Percentiles rank a stretch among this genome's conserved stretches.
Conservation (phyloP, 108 stramenopile species). For the Skeletonema tropicum region DNA sequence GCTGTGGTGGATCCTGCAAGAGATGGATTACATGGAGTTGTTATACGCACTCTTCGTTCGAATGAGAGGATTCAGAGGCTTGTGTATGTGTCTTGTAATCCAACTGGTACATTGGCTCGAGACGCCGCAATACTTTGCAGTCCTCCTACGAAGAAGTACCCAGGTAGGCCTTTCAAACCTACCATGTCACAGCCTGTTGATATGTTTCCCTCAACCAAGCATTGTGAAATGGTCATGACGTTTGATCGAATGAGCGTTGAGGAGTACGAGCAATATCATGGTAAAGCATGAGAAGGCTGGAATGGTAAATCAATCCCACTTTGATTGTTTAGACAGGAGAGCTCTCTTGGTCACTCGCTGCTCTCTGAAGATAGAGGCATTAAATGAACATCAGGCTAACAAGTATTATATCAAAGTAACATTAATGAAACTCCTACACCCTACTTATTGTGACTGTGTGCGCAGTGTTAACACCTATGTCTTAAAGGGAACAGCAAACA, state of each 20-base stretch:
- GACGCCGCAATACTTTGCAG: conserved; percentile 84
- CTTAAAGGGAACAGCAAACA: too few relatives aligned
- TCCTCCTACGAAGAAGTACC: conserved; percentile 75
- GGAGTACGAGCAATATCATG: conserved; percentile 45
- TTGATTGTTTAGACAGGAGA: too few relatives aligned
- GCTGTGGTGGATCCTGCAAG: conserved; percentile 95
- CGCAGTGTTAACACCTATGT: too few relatives aligned
- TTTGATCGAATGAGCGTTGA: conserved; percentile 86
- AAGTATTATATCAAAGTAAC: too few relatives aligned
- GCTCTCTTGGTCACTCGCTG: too few relatives aligned
- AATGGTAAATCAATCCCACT: too few relatives aligned
- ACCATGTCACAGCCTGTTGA: conserved; percentile 89
- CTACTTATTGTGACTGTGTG: too few relatives aligned
- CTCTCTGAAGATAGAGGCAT: too few relatives aligned
- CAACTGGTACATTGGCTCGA: conserved; percentile 76
- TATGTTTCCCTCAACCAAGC: conserved; percentile 93
- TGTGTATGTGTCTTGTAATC: conserved; percentile 96
- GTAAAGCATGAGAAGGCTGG: not conserved
- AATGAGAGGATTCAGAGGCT: conserved; percentile 74
- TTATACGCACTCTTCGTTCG: conserved; percentile 72
- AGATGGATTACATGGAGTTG: conserved; percentile 85
- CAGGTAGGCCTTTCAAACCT: conserved; percentile 78
- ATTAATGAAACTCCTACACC: too few relatives aligned
- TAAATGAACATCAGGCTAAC: too few relatives aligned
- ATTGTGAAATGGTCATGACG: conserved; percentile 93